phyloP scores from a whole-genome alignment of 2,329 filamentous ascomycete genomes.

The Orbilia oligospora region DNA sequence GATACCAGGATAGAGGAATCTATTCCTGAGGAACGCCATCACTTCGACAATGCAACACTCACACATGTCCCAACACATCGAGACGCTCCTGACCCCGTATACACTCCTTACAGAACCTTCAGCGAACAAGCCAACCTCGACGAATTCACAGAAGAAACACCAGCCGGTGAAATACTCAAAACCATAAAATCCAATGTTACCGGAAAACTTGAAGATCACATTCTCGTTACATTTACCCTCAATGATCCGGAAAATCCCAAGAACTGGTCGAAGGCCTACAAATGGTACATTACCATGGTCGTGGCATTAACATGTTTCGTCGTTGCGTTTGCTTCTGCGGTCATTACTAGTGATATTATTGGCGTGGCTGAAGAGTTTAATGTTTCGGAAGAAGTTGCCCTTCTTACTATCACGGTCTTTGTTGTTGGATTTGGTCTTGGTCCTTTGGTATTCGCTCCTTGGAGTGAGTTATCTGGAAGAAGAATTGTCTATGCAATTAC shows the following conservation, averaged over 20 bases:
- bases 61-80: slow-evolving; percentile 40
- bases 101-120: slow-evolving; percentile 78
- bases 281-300: slow-evolving; percentile 89
- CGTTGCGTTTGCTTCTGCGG: slow-evolving; percentile 78
- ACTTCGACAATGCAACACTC: slow-evolving; percentile 44
- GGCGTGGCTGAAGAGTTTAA: slow-evolving; percentile 76
- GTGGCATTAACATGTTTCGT: slow-evolving; percentile 83
- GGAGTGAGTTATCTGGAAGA: slow-evolving; percentile 82
- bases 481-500: slow-evolving; percentile 79
- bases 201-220: slow-evolving; percentile 71
- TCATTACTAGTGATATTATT: slow-evolving; percentile 82
- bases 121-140: slow-evolving; percentile 74
- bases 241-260: slow-evolving; percentile 84
- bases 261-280: slow-evolving; percentile 83
- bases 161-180: slow-evolving; percentile 74
- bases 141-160: slow-evolving; percentile 77
- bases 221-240: slow-evolving; percentile 79
- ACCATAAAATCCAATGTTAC: slow-evolving; percentile 71
- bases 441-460: slow-evolving; percentile 84
- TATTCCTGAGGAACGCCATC: slow-evolving; percentile 17
- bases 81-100: slow-evolving; percentile 34
- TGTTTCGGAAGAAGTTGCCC: slow-evolving; percentile 79
- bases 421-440: slow-evolving; percentile 86
- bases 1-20: slow-evolving; percentile 27
- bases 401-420: slow-evolving; percentile 81